Evolutionary conservation across 2,329 filamentous ascomycete genomes (phyloP).

Genomic region (Microdochium trichocladiopsis): DNA sequence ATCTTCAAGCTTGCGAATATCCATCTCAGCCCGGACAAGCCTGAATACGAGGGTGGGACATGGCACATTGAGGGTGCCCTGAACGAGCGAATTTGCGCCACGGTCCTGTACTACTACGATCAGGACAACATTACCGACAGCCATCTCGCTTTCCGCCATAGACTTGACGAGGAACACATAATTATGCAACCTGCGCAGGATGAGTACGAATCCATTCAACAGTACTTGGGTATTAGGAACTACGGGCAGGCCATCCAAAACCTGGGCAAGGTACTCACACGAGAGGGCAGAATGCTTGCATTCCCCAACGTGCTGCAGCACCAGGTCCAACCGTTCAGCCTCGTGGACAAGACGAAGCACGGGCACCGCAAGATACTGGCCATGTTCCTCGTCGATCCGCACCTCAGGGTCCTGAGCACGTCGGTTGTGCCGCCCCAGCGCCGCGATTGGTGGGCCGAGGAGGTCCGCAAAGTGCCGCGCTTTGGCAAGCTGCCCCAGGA

Average conservation of each 20-base stretch:
- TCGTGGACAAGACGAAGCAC: conserved; percentile 38
- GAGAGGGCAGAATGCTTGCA: conserved; percentile 39
- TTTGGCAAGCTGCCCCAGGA: conserved; percentile 26
- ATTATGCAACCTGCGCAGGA: conserved; percentile 15
- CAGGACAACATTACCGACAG: conserved; percentile 50
- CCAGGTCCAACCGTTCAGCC: conserved; percentile 38
- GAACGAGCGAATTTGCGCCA: conserved; percentile 59
- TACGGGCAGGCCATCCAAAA: conserved; percentile 26
- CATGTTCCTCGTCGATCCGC: conserved; percentile 52
- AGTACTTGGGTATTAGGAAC: conserved; percentile 24
- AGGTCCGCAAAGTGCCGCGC: conserved; percentile 8
- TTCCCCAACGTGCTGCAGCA: conserved; percentile 51
- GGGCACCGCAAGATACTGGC: conserved; percentile 51
- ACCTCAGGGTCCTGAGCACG: conserved; percentile 37
- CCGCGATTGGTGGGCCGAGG: conserved; percentile 25
- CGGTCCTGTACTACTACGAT: conserved; percentile 56
- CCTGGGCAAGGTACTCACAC: conserved; percentile 39
- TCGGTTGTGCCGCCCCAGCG: conserved; percentile 31
- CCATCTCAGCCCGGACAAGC: conserved; percentile 50
- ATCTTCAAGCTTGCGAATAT: conserved; percentile 59
- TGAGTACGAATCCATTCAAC: conserved; percentile 24
- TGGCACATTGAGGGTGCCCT: conserved; percentile 50
- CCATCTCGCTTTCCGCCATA: conserved; percentile 41
- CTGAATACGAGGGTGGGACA: conserved; percentile 41
- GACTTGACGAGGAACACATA: conserved; percentile 21